Conservation (phyloP, 177 flowering plant genomes). For the Vitis hybrid region DNA sequence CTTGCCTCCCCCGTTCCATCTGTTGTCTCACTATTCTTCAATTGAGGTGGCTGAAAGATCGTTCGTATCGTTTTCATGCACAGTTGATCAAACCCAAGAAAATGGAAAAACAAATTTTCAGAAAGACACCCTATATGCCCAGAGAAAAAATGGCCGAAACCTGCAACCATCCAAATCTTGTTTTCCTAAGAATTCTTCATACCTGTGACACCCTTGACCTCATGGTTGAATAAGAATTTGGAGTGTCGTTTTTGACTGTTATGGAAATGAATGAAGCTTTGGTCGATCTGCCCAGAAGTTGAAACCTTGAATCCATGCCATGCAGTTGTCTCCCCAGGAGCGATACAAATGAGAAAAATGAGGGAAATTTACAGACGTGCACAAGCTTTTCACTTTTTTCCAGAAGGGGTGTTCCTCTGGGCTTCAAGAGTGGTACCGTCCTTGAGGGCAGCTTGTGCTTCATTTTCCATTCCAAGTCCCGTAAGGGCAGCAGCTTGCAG, state of each 20-base stretch:
- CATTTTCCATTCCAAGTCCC: conserved; percentile 41
- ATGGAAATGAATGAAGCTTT: neutral
- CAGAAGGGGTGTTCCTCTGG: conserved; percentile 18
- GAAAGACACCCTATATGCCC: neutral
- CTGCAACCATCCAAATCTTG: neutral
- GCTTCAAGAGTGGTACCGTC: conserved; percentile 52
- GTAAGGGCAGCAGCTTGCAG: conserved; percentile 48
- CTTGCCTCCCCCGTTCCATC: neutral
- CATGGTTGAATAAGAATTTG: neutral
- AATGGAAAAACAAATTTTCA: neutral
- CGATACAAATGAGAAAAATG: neutral
- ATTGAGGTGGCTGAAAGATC: neutral
- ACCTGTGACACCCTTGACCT: conserved; percentile 3
- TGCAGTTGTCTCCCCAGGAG: neutral
- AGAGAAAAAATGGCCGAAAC: neutral
- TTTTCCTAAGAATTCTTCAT: neutral
- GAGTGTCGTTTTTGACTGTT: neutral
- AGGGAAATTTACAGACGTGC: neutral
- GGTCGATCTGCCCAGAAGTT: neutral
- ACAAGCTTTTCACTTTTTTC: conserved; percentile 9
- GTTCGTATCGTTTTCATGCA: neutral
- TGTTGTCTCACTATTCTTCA: neutral
- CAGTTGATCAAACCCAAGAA: neutral
- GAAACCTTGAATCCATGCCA: neutral
- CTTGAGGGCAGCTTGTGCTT: conserved; percentile 43